phyloP scores from a whole-genome alignment of 495 filamentous ascomycete species.

The Penicillium diatomitis region DNA sequence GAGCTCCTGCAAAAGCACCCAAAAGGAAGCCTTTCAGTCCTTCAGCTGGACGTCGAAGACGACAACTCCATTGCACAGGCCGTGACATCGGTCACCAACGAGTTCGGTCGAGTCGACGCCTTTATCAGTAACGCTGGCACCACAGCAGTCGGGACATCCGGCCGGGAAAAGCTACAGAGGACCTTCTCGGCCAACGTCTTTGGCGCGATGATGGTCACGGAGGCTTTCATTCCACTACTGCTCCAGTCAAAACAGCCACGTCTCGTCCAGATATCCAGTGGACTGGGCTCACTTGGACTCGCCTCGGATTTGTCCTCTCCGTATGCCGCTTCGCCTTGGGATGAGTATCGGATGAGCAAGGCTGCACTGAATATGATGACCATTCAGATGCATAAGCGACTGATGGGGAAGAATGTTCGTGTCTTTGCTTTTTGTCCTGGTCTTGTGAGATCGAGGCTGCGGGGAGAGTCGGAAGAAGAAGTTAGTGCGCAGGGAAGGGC shows the following conservation, averaged over 20 bases:
- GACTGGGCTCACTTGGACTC: constrained; percentile 24
- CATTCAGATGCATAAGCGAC: constrained; percentile 10
- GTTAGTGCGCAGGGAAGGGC: constrained; percentile 17
- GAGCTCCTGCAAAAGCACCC: constrained; percentile 3
- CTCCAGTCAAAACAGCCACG: constrained; percentile 24
- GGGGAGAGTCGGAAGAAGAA: constrained; percentile 21
- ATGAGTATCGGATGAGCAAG: constrained; percentile 32
- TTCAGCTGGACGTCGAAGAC: constrained; percentile 21
- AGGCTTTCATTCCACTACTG: constrained; percentile 32
- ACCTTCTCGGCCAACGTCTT: constrained; percentile 31
- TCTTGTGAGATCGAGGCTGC: constrained; percentile 28
- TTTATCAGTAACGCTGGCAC: constrained; percentile 29
- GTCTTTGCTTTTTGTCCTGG: constrained; percentile 22
- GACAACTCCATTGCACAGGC: constrained; percentile 22
- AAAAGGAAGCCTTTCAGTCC: constrained; percentile 14
- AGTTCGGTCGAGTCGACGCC: constrained; percentile 22
- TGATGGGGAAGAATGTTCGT: constrained; percentile 4
- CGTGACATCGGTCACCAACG: constrained; percentile 6
- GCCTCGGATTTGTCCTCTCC: constrained; percentile 14
- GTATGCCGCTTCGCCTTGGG: background rate
- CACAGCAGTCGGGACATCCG: background rate
- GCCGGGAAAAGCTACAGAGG: constrained; percentile 16
- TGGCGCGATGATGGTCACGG: constrained; percentile 24
- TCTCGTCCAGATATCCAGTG: constrained; percentile 31
- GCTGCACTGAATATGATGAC: constrained; percentile 35